Evolutionary conservation across 2,329 filamentous ascomycete species (phyloP).

Genomic region (Lachnellula hyalina): DNA sequence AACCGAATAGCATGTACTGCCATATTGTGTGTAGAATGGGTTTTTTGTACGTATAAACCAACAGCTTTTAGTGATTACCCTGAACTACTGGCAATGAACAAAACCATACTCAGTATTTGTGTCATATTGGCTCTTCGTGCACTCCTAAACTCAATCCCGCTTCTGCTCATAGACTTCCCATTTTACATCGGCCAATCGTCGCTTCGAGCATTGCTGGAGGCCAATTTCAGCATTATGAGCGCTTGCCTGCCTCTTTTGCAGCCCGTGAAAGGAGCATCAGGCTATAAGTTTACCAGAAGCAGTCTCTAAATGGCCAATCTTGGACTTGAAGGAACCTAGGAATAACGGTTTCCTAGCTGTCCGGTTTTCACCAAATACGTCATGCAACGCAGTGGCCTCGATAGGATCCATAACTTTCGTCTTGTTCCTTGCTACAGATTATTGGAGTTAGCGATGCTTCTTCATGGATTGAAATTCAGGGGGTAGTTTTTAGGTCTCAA

Average conservation of each 20-base stretch:
- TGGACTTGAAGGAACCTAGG: conserved; percentile 26
- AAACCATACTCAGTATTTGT: too few species aligned
- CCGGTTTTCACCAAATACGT: conserved; percentile 23
- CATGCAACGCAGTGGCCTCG: conserved; percentile 22
- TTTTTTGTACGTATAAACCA: too few species aligned
- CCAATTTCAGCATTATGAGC: not conserved
- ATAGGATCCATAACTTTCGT: conserved; percentile 21
- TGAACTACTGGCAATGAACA: too few species aligned
- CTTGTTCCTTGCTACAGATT: conserved; percentile 3
- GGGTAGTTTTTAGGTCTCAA: too few species aligned
- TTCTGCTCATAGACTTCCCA: too few species aligned
- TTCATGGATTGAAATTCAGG: too few species aligned
- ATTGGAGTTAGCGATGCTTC: too few species aligned
- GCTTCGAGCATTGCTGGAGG: not conserved
- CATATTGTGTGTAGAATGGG: too few species aligned
- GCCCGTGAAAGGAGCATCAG: not conserved
- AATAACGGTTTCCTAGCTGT: conserved; percentile 19
- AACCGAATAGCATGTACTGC: too few species aligned
- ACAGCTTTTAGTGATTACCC: too few species aligned
- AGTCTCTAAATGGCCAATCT: conserved; percentile 27
- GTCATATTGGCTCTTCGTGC: too few species aligned
- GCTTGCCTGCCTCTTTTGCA: not conserved
- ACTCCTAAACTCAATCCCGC: too few species aligned
- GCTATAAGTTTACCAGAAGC: conserved; percentile 16
- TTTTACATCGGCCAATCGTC: not conserved